Evolutionary conservation across 2,329 filamentous ascomycete species (phyloP).

Genomic region (Ilyonectria mors-panacis): DNA sequence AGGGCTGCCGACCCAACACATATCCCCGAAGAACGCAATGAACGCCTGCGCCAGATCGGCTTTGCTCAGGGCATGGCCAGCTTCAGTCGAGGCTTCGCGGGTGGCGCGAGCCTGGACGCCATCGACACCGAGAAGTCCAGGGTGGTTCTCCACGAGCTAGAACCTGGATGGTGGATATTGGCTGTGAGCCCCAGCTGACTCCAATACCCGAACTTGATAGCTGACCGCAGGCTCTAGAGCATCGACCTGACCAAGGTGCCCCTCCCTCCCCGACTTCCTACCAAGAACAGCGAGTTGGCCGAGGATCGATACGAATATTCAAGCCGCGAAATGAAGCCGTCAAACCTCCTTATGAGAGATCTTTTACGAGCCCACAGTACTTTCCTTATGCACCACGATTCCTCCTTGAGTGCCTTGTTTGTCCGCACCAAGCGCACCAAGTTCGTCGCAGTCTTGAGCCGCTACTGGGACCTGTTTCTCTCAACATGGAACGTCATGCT

Average conservation of each 20-base stretch:
- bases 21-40: conserved; percentile 81
- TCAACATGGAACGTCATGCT: conserved; percentile 90
- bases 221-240: conserved; percentile 48
- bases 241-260: conserved; percentile 84
- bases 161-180: conserved; percentile 95
- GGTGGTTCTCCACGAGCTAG: conserved; percentile 88
- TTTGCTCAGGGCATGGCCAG: conserved; percentile 96
- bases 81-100: conserved; percentile 91
- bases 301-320: conserved; percentile 81
- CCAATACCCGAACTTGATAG: neutral
- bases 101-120: conserved; percentile 81
- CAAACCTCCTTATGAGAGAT: conserved; percentile 83
- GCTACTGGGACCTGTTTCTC: conserved; percentile 83
- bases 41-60: conserved; percentile 91
- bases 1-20: conserved; percentile 58
- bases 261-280: conserved; percentile 69
- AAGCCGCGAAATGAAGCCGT: conserved; percentile 88
- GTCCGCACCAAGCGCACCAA: conserved; percentile 73
- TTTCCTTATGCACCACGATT: conserved; percentile 90
- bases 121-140: conserved; percentile 93
- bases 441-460: conserved; percentile 80
- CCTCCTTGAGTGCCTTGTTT: conserved; percentile 80
- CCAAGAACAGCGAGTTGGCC: conserved; percentile 58
- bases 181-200: conserved; percentile 71
- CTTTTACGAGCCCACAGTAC: conserved; percentile 85